phyloP scores from a whole-genome alignment of 1,284 basidiomycete species.

The Ustilago loliicola region DNA sequence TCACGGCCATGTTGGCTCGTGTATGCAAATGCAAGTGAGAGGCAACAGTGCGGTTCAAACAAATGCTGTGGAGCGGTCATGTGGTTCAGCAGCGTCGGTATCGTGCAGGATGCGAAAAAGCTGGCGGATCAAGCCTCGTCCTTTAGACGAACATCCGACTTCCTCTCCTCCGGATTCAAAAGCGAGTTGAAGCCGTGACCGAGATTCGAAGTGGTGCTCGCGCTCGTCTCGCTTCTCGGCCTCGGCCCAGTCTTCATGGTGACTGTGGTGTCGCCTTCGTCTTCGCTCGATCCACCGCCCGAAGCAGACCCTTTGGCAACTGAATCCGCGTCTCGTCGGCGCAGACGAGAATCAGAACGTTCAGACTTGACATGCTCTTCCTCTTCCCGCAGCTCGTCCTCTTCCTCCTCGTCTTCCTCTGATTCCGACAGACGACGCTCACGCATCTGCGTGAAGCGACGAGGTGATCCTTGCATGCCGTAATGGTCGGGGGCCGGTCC shows the following conservation, averaged over 20 bases:
- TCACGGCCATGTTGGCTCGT: not conserved
- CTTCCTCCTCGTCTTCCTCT: slow-evolving; percentile 43
- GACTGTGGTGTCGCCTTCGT: slow-evolving; percentile 44
- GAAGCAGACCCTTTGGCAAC: slow-evolving; percentile 11
- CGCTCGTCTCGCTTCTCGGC: slow-evolving; percentile 31
- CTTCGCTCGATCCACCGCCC: slow-evolving; percentile 25
- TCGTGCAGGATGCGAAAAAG: not conserved
- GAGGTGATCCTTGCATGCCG: slow-evolving; percentile 25
- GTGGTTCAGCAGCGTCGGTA: not conserved
- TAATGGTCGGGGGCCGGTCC: slow-evolving; percentile 16
- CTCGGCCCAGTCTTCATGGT: slow-evolving; percentile 32
- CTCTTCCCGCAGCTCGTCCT: slow-evolving; percentile 40
- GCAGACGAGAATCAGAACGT: slow-evolving; percentile 7
- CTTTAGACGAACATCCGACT: slow-evolving; percentile 21
- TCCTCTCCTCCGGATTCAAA: slow-evolving; percentile 36
- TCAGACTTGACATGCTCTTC: slow-evolving; percentile 14
- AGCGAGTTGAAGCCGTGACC: slow-evolving; percentile 43
- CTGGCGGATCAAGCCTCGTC: slow-evolving; percentile 22
- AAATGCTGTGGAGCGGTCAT: not conserved
- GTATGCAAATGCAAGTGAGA: not conserved
- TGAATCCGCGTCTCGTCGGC: slow-evolving; percentile 11
- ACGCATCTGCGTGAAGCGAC: slow-evolving; percentile 45
- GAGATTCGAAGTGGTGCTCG: slow-evolving; percentile 35
- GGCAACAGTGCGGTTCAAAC: not conserved
- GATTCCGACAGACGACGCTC: slow-evolving; percentile 44